These are phyloP conservation scores for Spongiforma sp. DNA, from an alignment of 1,284 basidiomycete species.

Conservation along the genomic window DNA sequence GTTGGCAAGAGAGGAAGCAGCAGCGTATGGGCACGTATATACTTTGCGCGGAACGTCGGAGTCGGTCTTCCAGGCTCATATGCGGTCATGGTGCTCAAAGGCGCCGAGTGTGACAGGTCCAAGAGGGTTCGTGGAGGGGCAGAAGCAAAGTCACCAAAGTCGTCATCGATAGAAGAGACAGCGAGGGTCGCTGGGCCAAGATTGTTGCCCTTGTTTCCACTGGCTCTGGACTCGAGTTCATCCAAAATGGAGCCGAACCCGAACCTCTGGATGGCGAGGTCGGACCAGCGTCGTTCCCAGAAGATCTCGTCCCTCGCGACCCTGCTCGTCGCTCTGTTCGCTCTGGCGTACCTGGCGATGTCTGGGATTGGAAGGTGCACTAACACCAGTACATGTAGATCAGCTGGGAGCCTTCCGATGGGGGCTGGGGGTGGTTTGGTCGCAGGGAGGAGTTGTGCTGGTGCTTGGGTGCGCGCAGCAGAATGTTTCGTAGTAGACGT, in stretches of 20 bases:
- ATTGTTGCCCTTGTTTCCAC: slow-evolving; percentile 13
- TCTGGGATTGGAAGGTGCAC: slow-evolving; percentile 78
- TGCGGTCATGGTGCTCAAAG: slow-evolving; percentile 12
- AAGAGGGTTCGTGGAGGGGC: slow-evolving; percentile 36
- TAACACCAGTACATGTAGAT: slow-evolving; percentile 77
- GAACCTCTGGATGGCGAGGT: slow-evolving; percentile 52
- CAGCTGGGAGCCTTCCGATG: slow-evolving; percentile 80
- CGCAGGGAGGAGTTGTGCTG: slow-evolving; percentile 33
- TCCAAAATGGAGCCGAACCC: slow-evolving; percentile 60
- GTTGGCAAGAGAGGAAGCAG: slow-evolving; percentile 63
- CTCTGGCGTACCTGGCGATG: slow-evolving; percentile 74
- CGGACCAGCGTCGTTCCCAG: slow-evolving; percentile 76
- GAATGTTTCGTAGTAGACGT: slow-evolving; percentile 13
- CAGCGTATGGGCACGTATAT: slow-evolving; percentile 67
- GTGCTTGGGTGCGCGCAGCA: slow-evolving; percentile 30
- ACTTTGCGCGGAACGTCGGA: slow-evolving; percentile 52
- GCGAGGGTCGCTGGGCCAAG: slow-evolving; percentile 57
- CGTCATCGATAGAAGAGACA: slow-evolving; percentile 75
- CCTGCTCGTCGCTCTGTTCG: slow-evolving; percentile 65
- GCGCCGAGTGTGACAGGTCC: slow-evolving; percentile 24
- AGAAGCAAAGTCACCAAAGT: slow-evolving; percentile 88
- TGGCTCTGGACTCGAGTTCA: slow-evolving; percentile 53
- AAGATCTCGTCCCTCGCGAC: slow-evolving; percentile 73
- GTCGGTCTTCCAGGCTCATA: slow-evolving; percentile 34
- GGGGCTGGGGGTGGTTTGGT: slow-evolving; percentile 27